Conservation (phyloP, 192 early-diverging fungal genomes). For the Rhizophagus sp. region DNA sequence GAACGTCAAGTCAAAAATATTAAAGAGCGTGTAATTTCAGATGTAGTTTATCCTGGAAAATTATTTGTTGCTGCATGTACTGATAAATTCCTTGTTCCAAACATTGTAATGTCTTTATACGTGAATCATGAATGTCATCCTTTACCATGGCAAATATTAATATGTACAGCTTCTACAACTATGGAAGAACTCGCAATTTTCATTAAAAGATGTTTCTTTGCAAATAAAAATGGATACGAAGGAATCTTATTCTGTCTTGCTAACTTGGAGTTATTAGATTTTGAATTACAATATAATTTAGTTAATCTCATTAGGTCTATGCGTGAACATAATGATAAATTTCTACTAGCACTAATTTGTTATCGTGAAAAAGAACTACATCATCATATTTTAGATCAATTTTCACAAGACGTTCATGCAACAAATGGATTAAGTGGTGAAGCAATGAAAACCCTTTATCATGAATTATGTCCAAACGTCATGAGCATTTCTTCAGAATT, state of each 20-base stretch:
- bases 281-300: constrained; percentile 29
- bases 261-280: constrained; percentile 28
- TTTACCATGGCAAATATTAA: constrained; percentile 27
- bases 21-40: constrained; percentile 9
- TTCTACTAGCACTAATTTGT: constrained; percentile 29
- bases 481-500: constrained; percentile 21
- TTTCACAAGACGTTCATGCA: constrained; percentile 20
- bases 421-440: constrained; percentile 12
- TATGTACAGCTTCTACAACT: constrained; percentile 33
- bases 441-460: constrained; percentile 24
- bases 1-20: background rate
- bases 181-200: constrained; percentile 29
- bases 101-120: constrained; percentile 29
- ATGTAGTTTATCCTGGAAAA: constrained; percentile 22
- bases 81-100: constrained; percentile 27
- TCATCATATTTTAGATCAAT: constrained; percentile 34
- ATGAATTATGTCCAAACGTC: constrained; percentile 30
- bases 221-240: constrained; percentile 19
- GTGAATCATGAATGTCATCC: constrained; percentile 28
- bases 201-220: constrained; percentile 32
- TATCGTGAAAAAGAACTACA: constrained; percentile 16
- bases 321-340: background rate
- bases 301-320: constrained; percentile 26
- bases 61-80: constrained; percentile 33
- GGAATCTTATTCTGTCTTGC: constrained; percentile 29